Evolutionary conservation across 768 basidiomycete species (phyloP), one percentile per base, ranked within the genome.

Genomic region (Amanita pallidorosea): DNA sequence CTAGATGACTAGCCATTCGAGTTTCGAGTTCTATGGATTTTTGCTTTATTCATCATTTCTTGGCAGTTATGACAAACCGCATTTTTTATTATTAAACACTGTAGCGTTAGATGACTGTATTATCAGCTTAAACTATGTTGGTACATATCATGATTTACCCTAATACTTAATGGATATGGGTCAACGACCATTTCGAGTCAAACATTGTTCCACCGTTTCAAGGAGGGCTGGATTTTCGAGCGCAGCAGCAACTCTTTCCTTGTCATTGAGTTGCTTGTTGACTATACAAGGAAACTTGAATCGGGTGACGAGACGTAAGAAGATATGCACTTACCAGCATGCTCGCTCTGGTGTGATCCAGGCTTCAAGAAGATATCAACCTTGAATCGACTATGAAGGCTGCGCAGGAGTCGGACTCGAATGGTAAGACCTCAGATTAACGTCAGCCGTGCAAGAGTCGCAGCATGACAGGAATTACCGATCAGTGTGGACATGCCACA

Each of bases 231-330:
- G 76, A 66, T 98, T 98, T 66, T 99, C 96, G 44, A 98, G 73
- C 1, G 96, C 96, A 9, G 96, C 96, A 22, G 93, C 93, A 2
- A 98, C 96, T 36, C 96, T 77, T 67, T 99, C 96, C 67, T 99
- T 99, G 70, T 99, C 96, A 60, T 99, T 99, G 31, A 99, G 74
- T 61, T 99, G 96, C 64, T 97, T 97, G 68, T 98, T 99, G 9
- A 99, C 96, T 95, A 35, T 13, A 5, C 33, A 33, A 13, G 33
- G 50, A 27, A 20, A 42, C 9, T 45, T 25, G 22, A 13, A 20
- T 25, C 25, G 9, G 13, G 37, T 17, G 34, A 15, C 25, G 13
- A 22, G 33, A 33, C 33, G 13, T 33, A 7, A 36, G 23, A 20
- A 43, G 1, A 49, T 8, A 31, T 33, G 35, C 20, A 67, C 82